These are phyloP conservation scores for Aureobasidium sp. DNA, from an alignment of 2,329 filamentous ascomycete genomes.

Conservation along the genomic window DNA sequence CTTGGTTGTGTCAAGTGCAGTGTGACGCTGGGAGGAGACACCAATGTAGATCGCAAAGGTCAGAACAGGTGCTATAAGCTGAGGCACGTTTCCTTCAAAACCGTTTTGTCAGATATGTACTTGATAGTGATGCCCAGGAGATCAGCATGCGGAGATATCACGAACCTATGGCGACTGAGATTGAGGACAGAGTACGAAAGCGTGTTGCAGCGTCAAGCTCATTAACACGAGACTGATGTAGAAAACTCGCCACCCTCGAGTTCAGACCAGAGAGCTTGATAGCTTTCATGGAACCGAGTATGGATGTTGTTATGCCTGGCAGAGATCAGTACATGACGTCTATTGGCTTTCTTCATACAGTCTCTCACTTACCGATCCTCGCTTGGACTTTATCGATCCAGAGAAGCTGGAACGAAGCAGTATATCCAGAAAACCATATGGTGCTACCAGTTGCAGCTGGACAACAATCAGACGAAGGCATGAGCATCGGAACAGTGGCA, in stretches of 20 bases:
- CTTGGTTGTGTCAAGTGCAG: slow-evolving; percentile 3
- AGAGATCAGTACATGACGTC: slow-evolving; percentile 3
- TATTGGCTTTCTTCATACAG: slow-evolving; percentile 16
- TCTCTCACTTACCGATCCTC: slow-evolving; percentile 18
- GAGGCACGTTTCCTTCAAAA: background rate
- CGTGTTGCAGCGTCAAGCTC: slow-evolving; percentile 3
- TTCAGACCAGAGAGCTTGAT: slow-evolving; percentile 17
- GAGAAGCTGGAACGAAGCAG: slow-evolving; percentile 3
- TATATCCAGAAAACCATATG: slow-evolving; percentile 6
- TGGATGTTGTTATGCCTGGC: slow-evolving; percentile 19
- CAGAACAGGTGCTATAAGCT: slow-evolving; percentile 16
- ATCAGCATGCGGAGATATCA: background rate
- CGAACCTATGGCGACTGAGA: background rate
- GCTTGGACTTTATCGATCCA: slow-evolving; percentile 15
- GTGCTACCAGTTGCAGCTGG: background rate
- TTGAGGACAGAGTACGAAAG: slow-evolving; percentile 1
- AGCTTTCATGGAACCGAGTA: slow-evolving; percentile 18
- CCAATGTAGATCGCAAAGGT: slow-evolving; percentile 12
- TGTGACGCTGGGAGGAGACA: background rate
- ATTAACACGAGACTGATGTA: background rate
- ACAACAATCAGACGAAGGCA: background rate
- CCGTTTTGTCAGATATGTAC: background rate
- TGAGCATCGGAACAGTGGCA: background rate
- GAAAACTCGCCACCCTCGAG: background rate
- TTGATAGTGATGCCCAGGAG: background rate